Evolutionary conservation across 2,329 filamentous ascomycete species (phyloP), one percentile per base, ranked within the genome.

Genomic region (Coniochaeta sp.): DNA sequence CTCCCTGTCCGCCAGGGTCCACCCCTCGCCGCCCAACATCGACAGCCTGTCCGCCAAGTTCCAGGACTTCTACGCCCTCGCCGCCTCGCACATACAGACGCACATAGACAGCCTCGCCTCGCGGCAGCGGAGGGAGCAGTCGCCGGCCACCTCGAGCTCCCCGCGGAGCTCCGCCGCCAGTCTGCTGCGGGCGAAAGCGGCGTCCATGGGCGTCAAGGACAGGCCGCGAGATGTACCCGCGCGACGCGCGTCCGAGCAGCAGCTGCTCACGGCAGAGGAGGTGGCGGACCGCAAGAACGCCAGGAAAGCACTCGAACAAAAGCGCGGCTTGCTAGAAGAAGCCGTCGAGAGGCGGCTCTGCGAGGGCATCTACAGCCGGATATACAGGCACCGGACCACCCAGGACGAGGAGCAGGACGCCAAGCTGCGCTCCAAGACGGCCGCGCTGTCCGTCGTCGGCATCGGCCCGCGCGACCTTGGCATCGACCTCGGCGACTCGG

Each of bases 351-450:
- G 90, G 64, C 85, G 89, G 63, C 83, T 93, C 12, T 96, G 91
- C 69, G 91, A 96, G 70, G 87, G 88, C 58, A 87, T 93, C 54
- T 98, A 98, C 70, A 82, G 88, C 61, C 88, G 89, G 65, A 91
- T 99, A 71, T 99, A 93, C 82, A 87, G 92, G 55, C 95, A 99
- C 72, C 86, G 89, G 62, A 95, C 83, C 71, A 96, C 93, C 0
- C 88, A 98, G 68, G 95, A 99, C 70, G 93, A 97, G 73, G 93
- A 95, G 14, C 85, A 93, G 69, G 95, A 99, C 71, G 93, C 96
- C 68, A 97, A 96, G 71, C 79, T 99, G 57, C 86, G 95, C 32
- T 99, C 95, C 10, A 95, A 96, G 69, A 97, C 93, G 1, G 93
- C 93, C 22, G 92, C 95, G 1, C 77, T 99, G 52, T 84, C 89